Evolutionary conservation across 306 rosid genomes (phyloP).

Genomic region (Vigna trinervia): DNA sequence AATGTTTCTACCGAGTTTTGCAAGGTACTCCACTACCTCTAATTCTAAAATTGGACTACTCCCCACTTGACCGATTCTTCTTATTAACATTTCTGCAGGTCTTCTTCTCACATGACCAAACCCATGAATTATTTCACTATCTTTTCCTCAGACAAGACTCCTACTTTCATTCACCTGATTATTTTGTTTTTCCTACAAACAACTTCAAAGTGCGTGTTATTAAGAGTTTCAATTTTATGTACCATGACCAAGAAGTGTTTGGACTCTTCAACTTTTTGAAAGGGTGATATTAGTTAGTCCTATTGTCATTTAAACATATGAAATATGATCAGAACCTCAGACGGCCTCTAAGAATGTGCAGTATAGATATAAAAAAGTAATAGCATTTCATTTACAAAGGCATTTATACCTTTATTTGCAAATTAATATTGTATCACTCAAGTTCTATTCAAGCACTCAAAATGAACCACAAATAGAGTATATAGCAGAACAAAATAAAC

Average conservation of each 20-base stretch:
- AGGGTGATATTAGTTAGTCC: conserved; percentile 2
- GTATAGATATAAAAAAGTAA: conserved; percentile 11
- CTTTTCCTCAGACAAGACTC: conserved; percentile 12
- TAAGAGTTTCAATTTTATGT: conserved; percentile 2
- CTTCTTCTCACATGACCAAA: conserved; percentile 9
- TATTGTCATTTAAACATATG: neutral
- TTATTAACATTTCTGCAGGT: neutral
- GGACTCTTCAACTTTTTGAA: conserved; percentile 10
- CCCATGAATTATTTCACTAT: conserved; percentile 5
- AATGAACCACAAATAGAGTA: conserved; percentile 12
- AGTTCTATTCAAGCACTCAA: conserved; percentile 17
- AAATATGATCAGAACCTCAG: conserved; percentile 17
- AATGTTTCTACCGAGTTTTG: neutral
- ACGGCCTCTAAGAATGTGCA: conserved; percentile 10
- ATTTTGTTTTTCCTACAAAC: conserved; percentile 17
- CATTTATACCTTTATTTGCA: neutral
- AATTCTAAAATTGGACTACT: neutral
- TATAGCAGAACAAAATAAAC: conserved; percentile 23
- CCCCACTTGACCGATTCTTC: neutral
- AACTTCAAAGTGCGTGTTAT: neutral
- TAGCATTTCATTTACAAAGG: neutral
- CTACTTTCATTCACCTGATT: neutral
- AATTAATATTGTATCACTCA: neutral
- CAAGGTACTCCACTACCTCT: neutral
- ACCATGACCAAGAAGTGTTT: conserved; percentile 28